Percentiles rank a stretch among this genome's conserved stretches.
Evolutionary conservation across 148 eudicot species (phyloP).

Genomic region (Rhododendron williamsianum): DNA sequence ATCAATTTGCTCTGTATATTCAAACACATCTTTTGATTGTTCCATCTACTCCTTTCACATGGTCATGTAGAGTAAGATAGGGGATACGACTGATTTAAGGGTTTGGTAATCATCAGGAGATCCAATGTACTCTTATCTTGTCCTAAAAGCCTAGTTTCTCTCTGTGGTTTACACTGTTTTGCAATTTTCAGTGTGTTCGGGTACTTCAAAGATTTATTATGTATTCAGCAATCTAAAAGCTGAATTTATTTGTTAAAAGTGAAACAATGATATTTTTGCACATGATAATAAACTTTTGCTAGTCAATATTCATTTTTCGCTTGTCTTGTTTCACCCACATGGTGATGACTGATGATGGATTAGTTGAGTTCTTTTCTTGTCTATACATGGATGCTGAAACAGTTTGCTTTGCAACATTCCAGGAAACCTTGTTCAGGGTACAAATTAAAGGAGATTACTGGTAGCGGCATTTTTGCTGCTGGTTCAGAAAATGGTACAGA

Average conservation of each 20-base stretch:
- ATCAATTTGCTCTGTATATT: background rate
- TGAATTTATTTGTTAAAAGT: background rate
- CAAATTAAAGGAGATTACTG: conserved; percentile 84
- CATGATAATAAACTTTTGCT: background rate
- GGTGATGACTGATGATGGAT: background rate
- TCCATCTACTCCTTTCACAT: background rate
- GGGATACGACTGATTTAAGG: background rate
- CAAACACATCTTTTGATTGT: background rate
- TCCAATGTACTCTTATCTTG: background rate
- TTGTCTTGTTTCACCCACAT: conserved; percentile 7
- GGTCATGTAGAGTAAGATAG: background rate
- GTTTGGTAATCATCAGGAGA: background rate
- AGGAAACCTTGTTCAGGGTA: conserved; percentile 89
- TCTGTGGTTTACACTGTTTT: background rate
- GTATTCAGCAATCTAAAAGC: background rate
- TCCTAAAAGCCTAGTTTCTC: background rate
- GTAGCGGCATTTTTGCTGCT: conserved; percentile 71
- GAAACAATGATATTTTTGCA: background rate
- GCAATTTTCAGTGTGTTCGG: background rate
- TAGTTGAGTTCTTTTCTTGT: background rate
- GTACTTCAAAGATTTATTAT: background rate
- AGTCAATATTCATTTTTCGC: background rate
- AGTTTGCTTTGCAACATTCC: conserved; percentile 14
- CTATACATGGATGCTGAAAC: background rate
- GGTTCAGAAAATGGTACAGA: conserved; percentile 38